Percentiles rank a stretch among this genome's conserved stretches.
These are phyloP conservation scores for Cercospora sojina DNA, from an alignment of 2,329 filamentous ascomycete genomes.

Conservation along the genomic window DNA sequence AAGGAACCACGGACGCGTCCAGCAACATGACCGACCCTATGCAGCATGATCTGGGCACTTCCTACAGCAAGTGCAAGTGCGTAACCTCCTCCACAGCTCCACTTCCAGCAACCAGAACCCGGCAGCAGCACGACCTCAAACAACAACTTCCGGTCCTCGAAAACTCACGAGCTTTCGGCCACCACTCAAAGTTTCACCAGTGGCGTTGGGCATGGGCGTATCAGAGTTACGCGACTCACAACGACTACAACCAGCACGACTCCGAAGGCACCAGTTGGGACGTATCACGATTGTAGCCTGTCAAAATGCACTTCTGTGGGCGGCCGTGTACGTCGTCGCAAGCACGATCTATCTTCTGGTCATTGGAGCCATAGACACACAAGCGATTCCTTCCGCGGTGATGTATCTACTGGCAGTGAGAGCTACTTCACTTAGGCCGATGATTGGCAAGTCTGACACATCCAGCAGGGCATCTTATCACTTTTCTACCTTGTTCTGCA, in stretches of 20 bases:
- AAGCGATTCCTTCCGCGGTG: constrained; percentile 27
- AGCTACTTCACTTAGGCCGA: background rate
- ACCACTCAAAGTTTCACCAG: background rate
- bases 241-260: background rate
- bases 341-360: constrained; percentile 30
- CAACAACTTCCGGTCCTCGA: background rate
- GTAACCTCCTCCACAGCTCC: background rate
- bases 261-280: constrained; percentile 11
- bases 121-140: background rate
- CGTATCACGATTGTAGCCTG: constrained; percentile 25
- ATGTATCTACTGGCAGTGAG: constrained; percentile 27
- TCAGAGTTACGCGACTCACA: background rate
- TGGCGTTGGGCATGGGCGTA: constrained; percentile 2
- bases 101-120: background rate
- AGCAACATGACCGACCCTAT: background rate
- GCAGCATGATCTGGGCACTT: background rate
- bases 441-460: constrained; percentile 2
- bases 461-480: constrained; percentile 23
- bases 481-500: constrained; percentile 25
- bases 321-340: constrained; percentile 29
- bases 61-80: no score
- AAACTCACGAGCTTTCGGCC: background rate
- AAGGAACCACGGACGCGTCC: background rate
- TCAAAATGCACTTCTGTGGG: constrained; percentile 32
- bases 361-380: constrained; percentile 17